Base-by-base conservation (phyloP, 345 rosid genomes). In the Odontarrhena argentea region DNA sequence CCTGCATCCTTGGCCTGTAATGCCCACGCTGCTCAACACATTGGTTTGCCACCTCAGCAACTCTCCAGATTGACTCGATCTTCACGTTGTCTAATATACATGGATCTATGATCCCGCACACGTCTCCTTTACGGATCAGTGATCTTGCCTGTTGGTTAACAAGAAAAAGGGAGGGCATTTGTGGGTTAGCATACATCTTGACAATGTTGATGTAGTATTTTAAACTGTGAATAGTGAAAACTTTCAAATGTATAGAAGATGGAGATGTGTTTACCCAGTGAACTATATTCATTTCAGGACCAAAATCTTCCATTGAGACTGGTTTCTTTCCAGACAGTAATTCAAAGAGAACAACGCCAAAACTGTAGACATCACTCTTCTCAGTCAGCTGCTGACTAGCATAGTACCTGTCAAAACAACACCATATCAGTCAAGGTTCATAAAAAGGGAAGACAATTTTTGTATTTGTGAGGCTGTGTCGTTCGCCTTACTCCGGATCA, bases 321-420 rank as follows among this genome's bases (percentile, higher is more conserved):
- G 99, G 96, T 55, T 89, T 95, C 74, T 77, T 87, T 61, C 99
- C 96, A 0, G 99, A 95, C 60, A 95, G 83, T 53, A 91, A 76
- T 59, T 95, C 99, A 40, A 91, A 79, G 60, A 95, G 99, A 76
- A 91, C 99, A 26, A 95, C 96, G 4, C 99, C 99, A 24, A 95
- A 95, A 67, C 99, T 87, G 63, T 95, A 95, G 26, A 95, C 99
- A 70, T 95, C 99, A 32, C 99, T 95, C 75, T 91, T 95, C 69
- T 91, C 91, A 0, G 97, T 95, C 74, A 95, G 76, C 58, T 91
- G 96, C 63, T 91, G 97, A 68, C 78, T 87, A 30, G 85, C 99
- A 66, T 91, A 87, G 58, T 89, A 91, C 90, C 99, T 94, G 85
- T 43, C 36, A 9, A 18, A 25, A n/a, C 2, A 1, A 26, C 38